Conservation (phyloP, 2,329 filamentous ascomycete genomes). For the Colletotrichum sp. region DNA sequence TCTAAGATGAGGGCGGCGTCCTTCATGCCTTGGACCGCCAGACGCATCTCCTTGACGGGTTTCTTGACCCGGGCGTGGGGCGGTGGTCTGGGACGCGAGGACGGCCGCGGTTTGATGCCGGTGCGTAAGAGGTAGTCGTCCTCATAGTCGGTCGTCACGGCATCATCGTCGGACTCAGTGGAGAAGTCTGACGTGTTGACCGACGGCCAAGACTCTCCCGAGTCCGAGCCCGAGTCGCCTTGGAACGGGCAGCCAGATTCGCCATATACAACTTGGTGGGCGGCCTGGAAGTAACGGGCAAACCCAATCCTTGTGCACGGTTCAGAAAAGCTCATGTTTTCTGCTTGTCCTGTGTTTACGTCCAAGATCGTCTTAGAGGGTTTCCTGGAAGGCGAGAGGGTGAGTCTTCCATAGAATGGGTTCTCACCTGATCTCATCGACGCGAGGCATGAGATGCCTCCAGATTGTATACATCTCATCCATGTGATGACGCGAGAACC, state of each 20-base stretch:
- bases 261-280: too few relatives aligned
- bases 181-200: neutral
- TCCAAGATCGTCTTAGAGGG: neutral
- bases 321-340: too few relatives aligned
- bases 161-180: neutral
- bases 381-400: too few relatives aligned
- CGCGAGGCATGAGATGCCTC: neutral
- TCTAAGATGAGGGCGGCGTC: neutral
- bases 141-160: neutral
- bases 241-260: accelerated
- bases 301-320: too few relatives aligned
- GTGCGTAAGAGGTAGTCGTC: neutral
- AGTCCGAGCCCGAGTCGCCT: neutral
- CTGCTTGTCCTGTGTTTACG: neutral
- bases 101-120: neutral
- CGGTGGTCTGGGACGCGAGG: neutral
- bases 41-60: neutral
- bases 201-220: neutral
- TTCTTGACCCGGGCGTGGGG: neutral
- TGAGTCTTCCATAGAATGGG: too few relatives aligned
- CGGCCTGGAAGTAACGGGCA: too few relatives aligned
- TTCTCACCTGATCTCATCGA: neutral
- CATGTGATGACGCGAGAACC: neutral
- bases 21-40: neutral
- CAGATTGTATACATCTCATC: neutral